Conservation (phyloP, 2,329 filamentous ascomycete genomes). For the Claviceps paspali region DNA sequence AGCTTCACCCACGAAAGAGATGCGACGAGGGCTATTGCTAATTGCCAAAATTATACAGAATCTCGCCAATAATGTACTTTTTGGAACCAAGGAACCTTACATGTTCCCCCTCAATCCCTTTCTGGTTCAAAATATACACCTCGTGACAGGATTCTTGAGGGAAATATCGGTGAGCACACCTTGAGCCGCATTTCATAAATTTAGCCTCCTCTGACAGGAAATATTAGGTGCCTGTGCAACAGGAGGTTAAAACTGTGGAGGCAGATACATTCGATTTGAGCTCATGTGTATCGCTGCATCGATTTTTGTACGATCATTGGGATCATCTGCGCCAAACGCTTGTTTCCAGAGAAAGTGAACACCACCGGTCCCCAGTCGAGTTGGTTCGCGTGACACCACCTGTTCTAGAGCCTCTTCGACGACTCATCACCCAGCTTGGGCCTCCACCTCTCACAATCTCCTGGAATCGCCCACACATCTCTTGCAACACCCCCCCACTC, state of each 20-base stretch:
- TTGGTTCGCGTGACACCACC: conserved; percentile 35
- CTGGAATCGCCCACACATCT: conserved; percentile 54
- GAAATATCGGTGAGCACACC: conserved; percentile 42
- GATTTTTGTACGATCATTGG: conserved; percentile 58
- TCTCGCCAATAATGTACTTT: conserved; percentile 55
- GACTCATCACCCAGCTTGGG: conserved; percentile 49
- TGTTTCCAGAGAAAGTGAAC: conserved; percentile 41
- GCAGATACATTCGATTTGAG: conserved; percentile 51
- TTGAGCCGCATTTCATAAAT: background rate
- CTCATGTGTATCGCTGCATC: conserved; percentile 53
- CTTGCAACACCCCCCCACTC: conserved; percentile 43
- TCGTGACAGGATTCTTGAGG: conserved; percentile 49
- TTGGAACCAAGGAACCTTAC: conserved; percentile 56
- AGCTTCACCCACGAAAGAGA: conserved; percentile 47
- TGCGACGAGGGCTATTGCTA: conserved; percentile 50
- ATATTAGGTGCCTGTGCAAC: conserved; percentile 30
- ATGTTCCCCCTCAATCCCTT: conserved; percentile 60
- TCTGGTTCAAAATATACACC: conserved; percentile 51
- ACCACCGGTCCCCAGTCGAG: conserved; percentile 39
- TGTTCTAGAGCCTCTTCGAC: conserved; percentile 43
- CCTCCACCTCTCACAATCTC: conserved; percentile 53
- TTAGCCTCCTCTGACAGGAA: conserved; percentile 3
- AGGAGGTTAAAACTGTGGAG: conserved; percentile 23
- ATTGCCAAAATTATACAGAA: conserved; percentile 61
- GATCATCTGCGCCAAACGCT: conserved; percentile 52